Percentiles rank a stretch among this genome's conserved stretches.
phyloP scores from a whole-genome alignment of 2,329 filamentous ascomycete genomes.

The Gaeumannomyces tritici region DNA sequence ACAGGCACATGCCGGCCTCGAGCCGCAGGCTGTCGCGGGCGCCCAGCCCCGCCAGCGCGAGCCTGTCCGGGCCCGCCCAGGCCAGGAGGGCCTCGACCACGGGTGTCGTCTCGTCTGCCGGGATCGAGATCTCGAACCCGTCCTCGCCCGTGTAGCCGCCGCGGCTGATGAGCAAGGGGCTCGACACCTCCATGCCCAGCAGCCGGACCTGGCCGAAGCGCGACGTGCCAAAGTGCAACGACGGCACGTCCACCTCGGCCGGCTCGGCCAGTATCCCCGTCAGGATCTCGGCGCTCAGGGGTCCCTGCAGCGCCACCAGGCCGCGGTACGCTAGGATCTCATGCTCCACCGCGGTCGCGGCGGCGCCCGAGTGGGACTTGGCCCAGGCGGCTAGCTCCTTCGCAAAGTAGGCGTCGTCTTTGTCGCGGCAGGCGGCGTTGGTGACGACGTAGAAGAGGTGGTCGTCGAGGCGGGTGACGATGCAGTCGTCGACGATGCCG shows the following conservation, averaged over 20 bases:
- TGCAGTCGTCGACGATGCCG: constrained; percentile 89
- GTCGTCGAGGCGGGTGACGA: constrained; percentile 70
- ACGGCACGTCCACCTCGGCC: constrained; percentile 44
- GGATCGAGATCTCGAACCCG: constrained; percentile 91
- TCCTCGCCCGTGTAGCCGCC: constrained; percentile 97
- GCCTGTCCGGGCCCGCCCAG: constrained; percentile 46
- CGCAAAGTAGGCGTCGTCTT: constrained; percentile 71
- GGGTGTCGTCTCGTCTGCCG: constrained; percentile 51
- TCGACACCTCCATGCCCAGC: constrained; percentile 32
- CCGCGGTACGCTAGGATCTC: constrained; percentile 60
- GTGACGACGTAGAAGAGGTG: constrained; percentile 87
- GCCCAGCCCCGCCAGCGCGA: constrained; percentile 80
- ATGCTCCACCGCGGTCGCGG: constrained; percentile 11
- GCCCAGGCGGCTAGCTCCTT: constrained; percentile 53
- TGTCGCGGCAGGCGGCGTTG: constrained; percentile 85
- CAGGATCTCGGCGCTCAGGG: constrained; percentile 62
- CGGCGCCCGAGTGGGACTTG: constrained; percentile 15
- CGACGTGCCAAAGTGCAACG: constrained; percentile 75
- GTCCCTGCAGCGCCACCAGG: constrained; percentile 84
- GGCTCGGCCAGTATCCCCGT: constrained; percentile 47
- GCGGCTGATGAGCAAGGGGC: constrained; percentile 64
- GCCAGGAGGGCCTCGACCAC: constrained; percentile 63
- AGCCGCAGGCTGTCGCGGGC: constrained; percentile 86
- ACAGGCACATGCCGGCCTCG: constrained; percentile 98
- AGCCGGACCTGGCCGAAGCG: constrained; percentile 57